Conservation (phyloP, 164 flowering plant genomes). For the Magnolia sinica region DNA sequence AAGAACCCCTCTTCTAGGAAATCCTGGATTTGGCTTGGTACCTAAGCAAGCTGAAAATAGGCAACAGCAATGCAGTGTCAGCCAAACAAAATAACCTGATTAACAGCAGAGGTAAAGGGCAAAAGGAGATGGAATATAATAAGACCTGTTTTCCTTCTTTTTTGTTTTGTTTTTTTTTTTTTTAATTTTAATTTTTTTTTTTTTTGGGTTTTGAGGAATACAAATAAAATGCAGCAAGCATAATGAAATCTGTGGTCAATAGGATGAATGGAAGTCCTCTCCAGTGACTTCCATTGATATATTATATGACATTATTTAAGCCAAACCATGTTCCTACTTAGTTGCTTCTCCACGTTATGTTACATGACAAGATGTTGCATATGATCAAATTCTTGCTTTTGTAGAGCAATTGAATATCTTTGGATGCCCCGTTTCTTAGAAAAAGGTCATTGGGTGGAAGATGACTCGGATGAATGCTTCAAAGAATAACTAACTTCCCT, state of each 20-base stretch:
- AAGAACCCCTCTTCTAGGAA: neutral
- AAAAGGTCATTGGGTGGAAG: neutral
- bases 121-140: no score
- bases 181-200: neutral
- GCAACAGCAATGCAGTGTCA: neutral
- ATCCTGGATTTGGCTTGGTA: neutral
- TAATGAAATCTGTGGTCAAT: neutral
- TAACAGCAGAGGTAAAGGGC: no score
- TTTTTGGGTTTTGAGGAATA: neutral
- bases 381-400: no score
- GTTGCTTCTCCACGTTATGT: no score
- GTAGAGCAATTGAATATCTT: neutral
- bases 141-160: no score
- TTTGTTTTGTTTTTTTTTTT: neutral
- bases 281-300: no score
- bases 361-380: no score
- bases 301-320: no score
- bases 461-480: neutral
- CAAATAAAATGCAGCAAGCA: neutral
- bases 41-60: slow-evolving; percentile 1
- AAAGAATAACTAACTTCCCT: no score
- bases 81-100: neutral
- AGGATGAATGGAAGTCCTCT: neutral
- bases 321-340: no score
- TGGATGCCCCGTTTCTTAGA: neutral